A percentile compares a stretch with the other conserved stretches of the same genome.
phyloP scores from a whole-genome alignment of 2,329 filamentous ascomycete genomes.

The Stromatinia cepivora region DNA sequence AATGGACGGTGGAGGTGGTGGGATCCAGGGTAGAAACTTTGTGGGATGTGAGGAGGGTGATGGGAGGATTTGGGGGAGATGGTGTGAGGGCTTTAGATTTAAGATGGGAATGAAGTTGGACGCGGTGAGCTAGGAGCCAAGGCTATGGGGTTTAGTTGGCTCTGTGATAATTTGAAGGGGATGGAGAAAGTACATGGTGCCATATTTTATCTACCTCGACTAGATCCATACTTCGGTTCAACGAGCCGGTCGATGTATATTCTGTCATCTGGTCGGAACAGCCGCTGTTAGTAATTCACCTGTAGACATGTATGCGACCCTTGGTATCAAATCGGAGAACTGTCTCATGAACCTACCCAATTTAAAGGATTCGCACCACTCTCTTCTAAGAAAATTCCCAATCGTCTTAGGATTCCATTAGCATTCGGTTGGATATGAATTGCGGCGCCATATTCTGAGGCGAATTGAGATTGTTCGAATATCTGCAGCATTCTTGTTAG shows the following conservation, averaged over 20 bases:
- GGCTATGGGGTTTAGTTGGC: constrained; percentile 26
- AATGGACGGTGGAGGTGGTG: constrained; percentile 44
- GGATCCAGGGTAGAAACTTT: constrained; percentile 49
- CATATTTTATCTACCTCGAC: constrained; percentile 46
- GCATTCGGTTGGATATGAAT: constrained; percentile 64
- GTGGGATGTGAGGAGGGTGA: constrained; percentile 45
- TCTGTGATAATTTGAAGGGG: background rate
- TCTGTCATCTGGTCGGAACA: constrained; percentile 38
- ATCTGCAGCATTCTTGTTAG: constrained; percentile 42
- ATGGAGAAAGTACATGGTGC: constrained; percentile 44
- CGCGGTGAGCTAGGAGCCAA: constrained; percentile 56
- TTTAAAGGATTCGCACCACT: constrained; percentile 40
- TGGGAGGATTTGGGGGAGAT: constrained; percentile 42
- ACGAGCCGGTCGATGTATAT: constrained; percentile 23
- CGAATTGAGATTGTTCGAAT: constrained; percentile 57
- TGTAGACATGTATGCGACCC: background rate
- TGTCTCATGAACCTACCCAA: background rate
- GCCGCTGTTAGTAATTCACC: background rate
- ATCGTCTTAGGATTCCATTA: constrained; percentile 54
- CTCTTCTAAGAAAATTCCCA: constrained; percentile 46
- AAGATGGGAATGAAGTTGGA: constrained; percentile 53
- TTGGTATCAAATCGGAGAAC: background rate
- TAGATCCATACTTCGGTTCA: constrained; percentile 30
- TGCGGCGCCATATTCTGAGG: constrained; percentile 58
- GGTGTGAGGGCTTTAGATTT: constrained; percentile 48